These are phyloP conservation scores for Colletotrichum coccodes DNA, from an alignment of 2,329 filamentous ascomycete species.

Conservation along the genomic window DNA sequence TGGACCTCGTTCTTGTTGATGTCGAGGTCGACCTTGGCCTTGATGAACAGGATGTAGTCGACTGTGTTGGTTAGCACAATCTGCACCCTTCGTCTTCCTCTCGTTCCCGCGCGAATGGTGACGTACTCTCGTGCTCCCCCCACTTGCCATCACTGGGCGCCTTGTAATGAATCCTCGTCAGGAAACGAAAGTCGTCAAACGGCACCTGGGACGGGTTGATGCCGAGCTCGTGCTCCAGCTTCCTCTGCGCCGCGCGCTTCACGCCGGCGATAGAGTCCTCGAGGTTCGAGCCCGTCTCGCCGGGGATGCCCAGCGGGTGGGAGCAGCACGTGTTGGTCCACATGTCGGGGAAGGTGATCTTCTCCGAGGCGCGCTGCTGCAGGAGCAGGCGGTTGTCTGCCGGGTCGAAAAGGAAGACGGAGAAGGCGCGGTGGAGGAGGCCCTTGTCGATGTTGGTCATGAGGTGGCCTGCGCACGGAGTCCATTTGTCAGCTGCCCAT, in stretches of 20 bases:
- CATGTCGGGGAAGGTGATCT: conserved; percentile 99
- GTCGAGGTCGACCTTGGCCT: conserved; percentile 86
- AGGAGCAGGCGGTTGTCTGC: conserved; percentile 91
- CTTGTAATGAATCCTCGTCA: conserved; percentile 98
- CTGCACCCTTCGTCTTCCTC: background rate
- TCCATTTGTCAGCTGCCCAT: conserved; percentile 57
- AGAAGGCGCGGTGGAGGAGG: conserved; percentile 96
- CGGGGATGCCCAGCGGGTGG: conserved; percentile 90
- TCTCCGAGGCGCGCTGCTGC: conserved; percentile 94
- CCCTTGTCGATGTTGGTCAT: conserved; percentile 99
- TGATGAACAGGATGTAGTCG: conserved; percentile 99
- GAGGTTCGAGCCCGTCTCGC: conserved; percentile 87
- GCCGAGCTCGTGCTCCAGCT: conserved; percentile 93
- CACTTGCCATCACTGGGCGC: conserved; percentile 97
- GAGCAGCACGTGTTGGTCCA: conserved; percentile 99
- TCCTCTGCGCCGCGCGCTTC: conserved; percentile 91
- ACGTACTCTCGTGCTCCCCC: conserved; percentile 97
- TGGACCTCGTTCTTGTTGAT: conserved; percentile 89
- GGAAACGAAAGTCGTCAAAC: conserved; percentile 89
- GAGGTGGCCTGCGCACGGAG: conserved; percentile 81
- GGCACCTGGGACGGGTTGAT: conserved; percentile 92
- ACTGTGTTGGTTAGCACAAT: conserved; percentile 62
- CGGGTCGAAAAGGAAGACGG: conserved; percentile 92
- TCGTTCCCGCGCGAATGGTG: background rate
- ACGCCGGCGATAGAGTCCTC: conserved; percentile 85